Evolutionary conservation across 352 stramenopile species (phyloP).

Genomic region (Halophytophthora polymorphica): DNA sequence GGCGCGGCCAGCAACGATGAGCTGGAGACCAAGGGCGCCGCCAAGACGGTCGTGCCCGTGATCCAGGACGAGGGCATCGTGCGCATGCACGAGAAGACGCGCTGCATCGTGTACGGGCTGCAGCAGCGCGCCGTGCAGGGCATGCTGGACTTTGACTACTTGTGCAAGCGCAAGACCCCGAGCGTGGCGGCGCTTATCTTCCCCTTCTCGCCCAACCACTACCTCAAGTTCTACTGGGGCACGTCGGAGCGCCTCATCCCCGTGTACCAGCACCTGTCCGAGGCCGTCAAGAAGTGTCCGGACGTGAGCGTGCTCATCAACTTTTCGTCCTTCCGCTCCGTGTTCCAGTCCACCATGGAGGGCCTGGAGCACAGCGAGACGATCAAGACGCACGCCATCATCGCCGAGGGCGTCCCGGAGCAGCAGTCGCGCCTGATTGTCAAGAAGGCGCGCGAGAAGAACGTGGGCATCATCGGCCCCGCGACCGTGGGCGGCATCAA

Average conservation of each 20-base stretch:
- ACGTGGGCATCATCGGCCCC: slow-evolving; percentile 94
- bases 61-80: slow-evolving; percentile 86
- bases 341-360: slow-evolving; percentile 95
- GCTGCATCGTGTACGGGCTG: slow-evolving; percentile 94
- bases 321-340: slow-evolving; percentile 97
- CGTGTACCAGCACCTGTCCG: slow-evolving; percentile 89
- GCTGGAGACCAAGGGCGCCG: slow-evolving; percentile 26
- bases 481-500: slow-evolving; percentile 97
- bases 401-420: slow-evolving; percentile 96
- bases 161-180: slow-evolving; percentile 94
- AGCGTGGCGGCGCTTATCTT: slow-evolving; percentile 95
- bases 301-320: slow-evolving; percentile 95
- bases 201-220: slow-evolving; percentile 95
- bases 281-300: slow-evolving; percentile 91
- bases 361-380: slow-evolving; percentile 90
- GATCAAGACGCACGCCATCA: slow-evolving; percentile 96
- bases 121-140: slow-evolving; percentile 93
- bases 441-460: slow-evolving; percentile 89
- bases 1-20: slow-evolving; percentile 26
- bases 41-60: slow-evolving; percentile 30
- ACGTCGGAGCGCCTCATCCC: slow-evolving; percentile 93
- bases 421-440: slow-evolving; percentile 93
- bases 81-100: slow-evolving; percentile 84
- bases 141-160: slow-evolving; percentile 98
- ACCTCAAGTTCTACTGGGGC: slow-evolving; percentile 97